Evolutionary conservation across 2,329 filamentous ascomycete genomes (phyloP).

Genomic region (Aspergillus tubingensis): DNA sequence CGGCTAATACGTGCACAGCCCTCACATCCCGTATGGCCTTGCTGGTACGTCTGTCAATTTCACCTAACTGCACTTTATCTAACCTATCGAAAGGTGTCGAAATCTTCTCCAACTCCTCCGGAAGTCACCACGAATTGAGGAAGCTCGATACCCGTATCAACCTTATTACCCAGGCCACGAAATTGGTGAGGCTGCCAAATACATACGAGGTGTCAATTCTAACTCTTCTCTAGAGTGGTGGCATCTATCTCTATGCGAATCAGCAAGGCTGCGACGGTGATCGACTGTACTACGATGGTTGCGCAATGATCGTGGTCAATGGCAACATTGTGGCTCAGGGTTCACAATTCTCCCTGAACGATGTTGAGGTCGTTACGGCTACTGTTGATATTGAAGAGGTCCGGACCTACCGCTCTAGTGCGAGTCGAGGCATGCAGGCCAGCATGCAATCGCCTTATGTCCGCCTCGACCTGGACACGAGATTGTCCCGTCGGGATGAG

Average conservation of each 20-base stretch:
- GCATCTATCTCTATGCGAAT: constrained; percentile 62
- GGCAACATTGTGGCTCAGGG: constrained; percentile 66
- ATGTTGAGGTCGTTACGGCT: constrained; percentile 67
- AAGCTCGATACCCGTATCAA: constrained; percentile 67
- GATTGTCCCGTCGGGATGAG: constrained; percentile 35
- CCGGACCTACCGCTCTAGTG: constrained; percentile 33
- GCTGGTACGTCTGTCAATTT: constrained; percentile 46
- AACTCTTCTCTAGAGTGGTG: constrained; percentile 40
- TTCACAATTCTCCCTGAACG: constrained; percentile 65
- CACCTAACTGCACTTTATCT: constrained; percentile 38
- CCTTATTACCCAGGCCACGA: constrained; percentile 67
- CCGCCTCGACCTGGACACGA: constrained; percentile 41
- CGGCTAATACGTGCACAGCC: constrained; percentile 38
- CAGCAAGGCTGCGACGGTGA: constrained; percentile 63
- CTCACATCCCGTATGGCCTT: constrained; percentile 63
- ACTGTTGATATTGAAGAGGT: constrained; percentile 70
- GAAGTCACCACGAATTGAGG: constrained; percentile 66
- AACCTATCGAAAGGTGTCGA: constrained; percentile 60
- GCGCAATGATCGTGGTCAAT: constrained; percentile 63
- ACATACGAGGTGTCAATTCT: not conserved
- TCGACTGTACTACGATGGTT: constrained; percentile 64
- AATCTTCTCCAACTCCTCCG: constrained; percentile 70
- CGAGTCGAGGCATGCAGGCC: constrained; percentile 38
- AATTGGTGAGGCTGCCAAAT: constrained; percentile 20
- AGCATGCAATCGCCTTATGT: constrained; percentile 33